Evolutionary conservation across 495 filamentous ascomycete species (phyloP), one percentile per base, ranked within the genome.

Genomic region (Penicillium riverlandense): DNA sequence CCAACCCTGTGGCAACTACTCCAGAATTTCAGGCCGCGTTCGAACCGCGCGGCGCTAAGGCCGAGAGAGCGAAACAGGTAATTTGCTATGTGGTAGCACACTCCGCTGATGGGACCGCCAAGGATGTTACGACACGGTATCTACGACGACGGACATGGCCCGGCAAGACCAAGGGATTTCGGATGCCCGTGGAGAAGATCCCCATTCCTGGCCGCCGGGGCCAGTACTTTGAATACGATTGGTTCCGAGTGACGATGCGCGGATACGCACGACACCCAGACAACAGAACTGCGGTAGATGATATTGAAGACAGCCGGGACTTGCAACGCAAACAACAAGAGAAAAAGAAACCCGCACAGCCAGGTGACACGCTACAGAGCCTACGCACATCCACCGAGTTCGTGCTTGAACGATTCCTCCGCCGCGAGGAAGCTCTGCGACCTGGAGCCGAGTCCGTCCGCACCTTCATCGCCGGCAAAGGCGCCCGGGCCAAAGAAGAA

Each of bases 121-220:
- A 96, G 65, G 92, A 97, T 55, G 86, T 99, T 32, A 97, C 92
- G 1, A 84, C 89, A 4, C 80, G 91, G 11, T 97, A 99, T 62
- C 80, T 97, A 7, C 88, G 85, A 50, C 77, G 83, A 13, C 87
- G 86, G 39, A 77, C 79, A 33, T 85, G 88, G 69, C 92, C 92
- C 4, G 89, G 94, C 6, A 87, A 88, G 45, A 92, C 94, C 8
- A 97, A 96, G 54, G 90, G 91, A 2, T 75, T 82, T 52, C 78
- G 94, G 11, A 68, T 96, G 39, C 76, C 84, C 0, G 57, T 79
- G 8, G 85, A 90, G 50, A 92, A 90, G 52, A 66, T 92, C 4
- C 83, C 90, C 0, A 59, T 95, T 13, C 84, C 90, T 58, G 78
- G 90, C 50, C 71, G 76, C 35, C 83, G 85, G 38, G 88, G 90